Evolutionary conservation across 805 yeast genomes (phyloP).

Genomic region (Candida arabinofermentans): DNA sequence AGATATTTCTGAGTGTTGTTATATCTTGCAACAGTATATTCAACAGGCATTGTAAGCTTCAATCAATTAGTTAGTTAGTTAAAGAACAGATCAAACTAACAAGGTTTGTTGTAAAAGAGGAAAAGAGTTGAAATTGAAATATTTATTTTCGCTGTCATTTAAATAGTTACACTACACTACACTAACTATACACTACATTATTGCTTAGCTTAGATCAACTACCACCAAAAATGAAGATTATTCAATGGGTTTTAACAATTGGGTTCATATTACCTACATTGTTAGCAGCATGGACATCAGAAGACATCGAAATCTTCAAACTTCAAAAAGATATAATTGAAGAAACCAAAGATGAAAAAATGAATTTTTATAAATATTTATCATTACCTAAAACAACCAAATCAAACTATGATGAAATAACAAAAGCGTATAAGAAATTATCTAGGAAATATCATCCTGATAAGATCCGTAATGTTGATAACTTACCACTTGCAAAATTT

Average conservation of each 20-base stretch:
- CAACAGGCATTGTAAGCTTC: background rate
- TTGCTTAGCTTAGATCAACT: background rate
- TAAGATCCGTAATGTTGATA: constrained; percentile 46
- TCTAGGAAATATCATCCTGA: constrained; percentile 85
- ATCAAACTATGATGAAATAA: constrained; percentile 50
- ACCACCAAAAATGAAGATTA: constrained; percentile 6
- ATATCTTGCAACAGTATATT: constrained; percentile 12
- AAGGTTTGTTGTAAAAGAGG: too few relatives aligned
- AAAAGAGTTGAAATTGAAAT: too few relatives aligned
- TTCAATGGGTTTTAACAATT: constrained; percentile 8
- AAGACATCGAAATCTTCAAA: constrained; percentile 78
- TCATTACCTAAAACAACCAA: constrained; percentile 39
- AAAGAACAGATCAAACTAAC: background rate
- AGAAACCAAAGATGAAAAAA: constrained; percentile 42
- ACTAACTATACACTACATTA: background rate
- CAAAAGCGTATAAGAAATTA: constrained; percentile 63
- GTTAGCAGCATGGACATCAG: constrained; percentile 30
- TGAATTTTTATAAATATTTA: constrained; percentile 68
- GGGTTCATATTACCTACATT: constrained; percentile 1
- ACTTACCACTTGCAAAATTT: constrained; percentile 26
- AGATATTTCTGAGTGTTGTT: constrained; percentile 23
- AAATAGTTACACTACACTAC: too few relatives aligned
- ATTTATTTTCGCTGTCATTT: too few relatives aligned
- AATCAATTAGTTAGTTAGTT: background rate
- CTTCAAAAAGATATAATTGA: constrained; percentile 59